Evolutionary conservation across 108 stramenopile species (phyloP).

Genomic region (Skeletonema grethae): DNA sequence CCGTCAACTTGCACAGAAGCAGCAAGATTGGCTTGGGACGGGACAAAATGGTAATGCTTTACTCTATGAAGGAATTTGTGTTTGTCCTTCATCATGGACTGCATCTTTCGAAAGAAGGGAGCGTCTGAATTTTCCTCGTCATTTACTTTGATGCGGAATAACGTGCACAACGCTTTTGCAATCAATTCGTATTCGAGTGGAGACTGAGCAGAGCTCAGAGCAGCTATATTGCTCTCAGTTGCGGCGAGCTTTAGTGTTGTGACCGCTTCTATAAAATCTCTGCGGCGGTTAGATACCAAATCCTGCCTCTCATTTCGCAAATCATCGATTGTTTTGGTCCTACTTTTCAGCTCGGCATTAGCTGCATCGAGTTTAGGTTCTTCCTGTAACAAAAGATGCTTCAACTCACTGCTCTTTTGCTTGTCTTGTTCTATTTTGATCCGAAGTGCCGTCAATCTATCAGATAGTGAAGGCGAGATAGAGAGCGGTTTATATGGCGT

Average conservation of each 20-base stretch:
- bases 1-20: constrained; percentile 22
- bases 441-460: background rate
- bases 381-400: background rate
- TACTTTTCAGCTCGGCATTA: constrained; percentile 7
- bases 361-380: background rate
- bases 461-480: background rate
- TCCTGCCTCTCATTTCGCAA: constrained; percentile 7
- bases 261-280: constrained; percentile 9
- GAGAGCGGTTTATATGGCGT: background rate
- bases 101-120: constrained; percentile 15
- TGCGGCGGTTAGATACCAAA: constrained; percentile 9
- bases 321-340: background rate
- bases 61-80: constrained; percentile 20
- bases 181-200: constrained; percentile 20
- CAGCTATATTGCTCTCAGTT: constrained; percentile 16
- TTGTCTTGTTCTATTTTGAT: background rate
- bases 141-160: constrained; percentile 18
- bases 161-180: constrained; percentile 20
- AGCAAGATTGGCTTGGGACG: constrained; percentile 12
- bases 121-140: background rate
- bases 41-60: constrained; percentile 25
- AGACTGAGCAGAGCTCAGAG: background rate
- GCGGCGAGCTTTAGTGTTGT: constrained; percentile 10
- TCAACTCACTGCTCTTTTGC: background rate
- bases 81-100: constrained; percentile 4